Conservation (phyloP, 2,329 filamentous ascomycete genomes). For the Dichotomopilus funicola region DNA sequence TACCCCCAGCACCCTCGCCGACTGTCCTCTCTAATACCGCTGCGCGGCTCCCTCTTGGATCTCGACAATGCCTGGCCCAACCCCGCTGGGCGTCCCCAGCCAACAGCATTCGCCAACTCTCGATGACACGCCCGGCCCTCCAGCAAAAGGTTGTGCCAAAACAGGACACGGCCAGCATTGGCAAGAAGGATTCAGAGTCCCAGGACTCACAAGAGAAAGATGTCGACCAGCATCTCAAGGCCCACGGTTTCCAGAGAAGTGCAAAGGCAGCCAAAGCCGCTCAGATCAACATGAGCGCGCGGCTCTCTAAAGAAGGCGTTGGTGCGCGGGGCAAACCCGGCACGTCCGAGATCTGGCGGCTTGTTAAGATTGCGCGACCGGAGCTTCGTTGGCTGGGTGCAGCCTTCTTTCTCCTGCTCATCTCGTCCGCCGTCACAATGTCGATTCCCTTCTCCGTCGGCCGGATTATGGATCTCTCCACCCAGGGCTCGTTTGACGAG, state of each 20-base stretch:
- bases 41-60: slow-evolving; percentile 9
- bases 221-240: slow-evolving; percentile 26
- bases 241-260: slow-evolving; percentile 48
- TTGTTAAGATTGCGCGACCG: slow-evolving; percentile 83
- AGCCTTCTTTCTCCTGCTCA: slow-evolving; percentile 77
- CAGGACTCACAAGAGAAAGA: slow-evolving; percentile 26
- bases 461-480: slow-evolving; percentile 87
- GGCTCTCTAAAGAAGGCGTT: slow-evolving; percentile 72
- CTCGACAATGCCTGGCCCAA: slow-evolving; percentile 7
- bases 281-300: slow-evolving; percentile 82
- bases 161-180: slow-evolving; percentile 4
- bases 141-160: slow-evolving; percentile 17
- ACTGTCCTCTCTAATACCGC: neutral
- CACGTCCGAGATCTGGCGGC: slow-evolving; percentile 70
- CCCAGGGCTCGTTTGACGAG: slow-evolving; percentile 61
- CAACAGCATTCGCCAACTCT: slow-evolving; percentile 22
- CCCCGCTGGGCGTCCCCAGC: slow-evolving; percentile 18
- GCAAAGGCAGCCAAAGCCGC: slow-evolving; percentile 83
- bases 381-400: slow-evolving; percentile 70
- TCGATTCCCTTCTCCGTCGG: slow-evolving; percentile 95
- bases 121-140: slow-evolving; percentile 18
- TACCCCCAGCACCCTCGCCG: slow-evolving; percentile 1
- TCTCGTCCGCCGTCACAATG: slow-evolving; percentile 92
- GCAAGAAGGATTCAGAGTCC: slow-evolving; percentile 5
- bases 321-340: slow-evolving; percentile 55